These are phyloP conservation scores for Volvox reticuliferus DNA, from an alignment of 139 green algal genomes.

Conservation along the genomic window DNA sequence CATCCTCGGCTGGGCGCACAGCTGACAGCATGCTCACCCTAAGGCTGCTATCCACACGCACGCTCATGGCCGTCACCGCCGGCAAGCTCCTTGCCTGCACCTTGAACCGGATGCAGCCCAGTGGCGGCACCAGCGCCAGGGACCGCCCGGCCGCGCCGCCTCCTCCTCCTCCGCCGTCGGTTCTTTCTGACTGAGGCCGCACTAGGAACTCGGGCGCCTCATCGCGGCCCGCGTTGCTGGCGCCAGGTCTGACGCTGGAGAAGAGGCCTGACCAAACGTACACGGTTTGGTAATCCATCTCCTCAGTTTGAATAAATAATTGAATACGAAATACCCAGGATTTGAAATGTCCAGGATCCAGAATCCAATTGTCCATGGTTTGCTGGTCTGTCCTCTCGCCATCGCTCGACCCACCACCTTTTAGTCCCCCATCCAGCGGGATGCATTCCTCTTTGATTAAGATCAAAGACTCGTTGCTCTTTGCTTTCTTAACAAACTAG, in stretches of 20 bases:
- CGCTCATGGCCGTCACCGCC: constrained; percentile 58
- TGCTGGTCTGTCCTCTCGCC: too few relatives aligned
- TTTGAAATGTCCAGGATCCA: too few relatives aligned
- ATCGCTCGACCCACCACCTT: too few relatives aligned
- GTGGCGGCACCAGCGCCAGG: constrained; percentile 70
- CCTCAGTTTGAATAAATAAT: too few relatives aligned
- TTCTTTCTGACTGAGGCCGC: not conserved
- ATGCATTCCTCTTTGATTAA: too few relatives aligned
- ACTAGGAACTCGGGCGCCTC: constrained; percentile 71
- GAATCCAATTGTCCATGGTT: too few relatives aligned
- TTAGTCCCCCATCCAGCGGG: too few relatives aligned
- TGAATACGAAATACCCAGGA: too few relatives aligned
- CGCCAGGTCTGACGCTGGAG: constrained; percentile 59
- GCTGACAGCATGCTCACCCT: not conserved
- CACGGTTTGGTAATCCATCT: too few relatives aligned
- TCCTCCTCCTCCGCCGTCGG: not conserved
- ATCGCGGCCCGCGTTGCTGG: constrained; percentile 26
- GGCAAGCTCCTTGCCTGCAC: constrained; percentile 70
- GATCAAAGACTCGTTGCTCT: too few relatives aligned
- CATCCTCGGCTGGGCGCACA: too few relatives aligned
- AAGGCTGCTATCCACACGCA: constrained; percentile 75
- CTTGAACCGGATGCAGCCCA: constrained; percentile 71
- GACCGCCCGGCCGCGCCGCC: constrained; percentile 6
- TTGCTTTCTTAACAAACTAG: too few relatives aligned
- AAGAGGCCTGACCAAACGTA: constrained; percentile 70